These are phyloP conservation scores for Phytophthora citricola DNA, from an alignment of 352 stramenopile genomes.

Conservation along the genomic window DNA sequence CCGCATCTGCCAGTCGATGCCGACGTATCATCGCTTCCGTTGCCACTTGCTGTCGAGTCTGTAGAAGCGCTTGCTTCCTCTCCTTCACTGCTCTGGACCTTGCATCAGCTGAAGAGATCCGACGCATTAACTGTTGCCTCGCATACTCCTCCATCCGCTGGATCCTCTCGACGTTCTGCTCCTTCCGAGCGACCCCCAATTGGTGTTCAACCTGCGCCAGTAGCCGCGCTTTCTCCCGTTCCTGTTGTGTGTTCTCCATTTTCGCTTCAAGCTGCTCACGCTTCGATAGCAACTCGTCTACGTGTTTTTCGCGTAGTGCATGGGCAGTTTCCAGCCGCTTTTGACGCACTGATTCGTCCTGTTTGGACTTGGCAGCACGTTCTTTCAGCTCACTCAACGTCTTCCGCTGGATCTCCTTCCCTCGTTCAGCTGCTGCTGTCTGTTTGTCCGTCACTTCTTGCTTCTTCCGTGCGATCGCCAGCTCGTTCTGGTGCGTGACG, in stretches of 20 bases:
- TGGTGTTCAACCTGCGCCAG: slow-evolving; percentile 65
- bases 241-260: slow-evolving; percentile 33
- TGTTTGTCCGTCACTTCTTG: slow-evolving; percentile 73
- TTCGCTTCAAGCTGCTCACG: slow-evolving; percentile 49
- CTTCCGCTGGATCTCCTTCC: slow-evolving; percentile 69
- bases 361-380: slow-evolving; percentile 59
- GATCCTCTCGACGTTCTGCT: slow-evolving; percentile 76
- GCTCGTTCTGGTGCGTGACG: slow-evolving; percentile 64
- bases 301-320: slow-evolving; percentile 47
- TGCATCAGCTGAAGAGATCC: slow-evolving; percentile 67
- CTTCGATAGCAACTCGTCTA: slow-evolving; percentile 49
- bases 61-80: slow-evolving; percentile 62
- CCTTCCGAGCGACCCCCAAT: slow-evolving; percentile 60
- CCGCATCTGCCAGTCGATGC: slow-evolving; percentile 67
- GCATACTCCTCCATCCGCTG: slow-evolving; percentile 79
- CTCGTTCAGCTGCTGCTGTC: slow-evolving; percentile 48
- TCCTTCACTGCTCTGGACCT: slow-evolving; percentile 67
- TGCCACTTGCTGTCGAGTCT: slow-evolving; percentile 66
- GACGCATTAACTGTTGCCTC: slow-evolving; percentile 57
- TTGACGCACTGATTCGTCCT: slow-evolving; percentile 73
- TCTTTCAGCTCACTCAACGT: slow-evolving; percentile 65
- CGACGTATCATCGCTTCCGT: slow-evolving; percentile 73
- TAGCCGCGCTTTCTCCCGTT: slow-evolving; percentile 52
- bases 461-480: slow-evolving; percentile 66
- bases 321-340: slow-evolving; percentile 65